A percentile compares a stretch with the other conserved stretches of the same genome.
These are phyloP conservation scores for Rhodosporidiobolus odoratus DNA, from an alignment of 768 basidiomycete species.

Conservation along the genomic window DNA sequence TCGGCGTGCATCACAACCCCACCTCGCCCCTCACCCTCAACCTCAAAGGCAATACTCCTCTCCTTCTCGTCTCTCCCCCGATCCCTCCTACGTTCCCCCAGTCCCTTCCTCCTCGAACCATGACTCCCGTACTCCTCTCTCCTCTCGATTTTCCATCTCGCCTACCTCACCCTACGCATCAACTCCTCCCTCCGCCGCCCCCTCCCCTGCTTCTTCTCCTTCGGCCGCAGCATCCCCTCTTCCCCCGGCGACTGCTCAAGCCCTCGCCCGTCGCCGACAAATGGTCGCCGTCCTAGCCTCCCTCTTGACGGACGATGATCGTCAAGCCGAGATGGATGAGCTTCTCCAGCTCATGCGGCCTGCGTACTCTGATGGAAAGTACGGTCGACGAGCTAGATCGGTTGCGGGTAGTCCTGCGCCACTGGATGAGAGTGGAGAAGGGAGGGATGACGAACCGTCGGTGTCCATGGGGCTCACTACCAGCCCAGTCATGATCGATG, in stretches of 20 bases:
- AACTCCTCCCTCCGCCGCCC: background rate
- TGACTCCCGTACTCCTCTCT: no score
- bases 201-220: background rate
- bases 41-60: slow-evolving; percentile 6
- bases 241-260: slow-evolving; percentile 5
- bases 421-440: background rate
- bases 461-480: background rate
- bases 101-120: background rate
- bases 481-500: background rate
- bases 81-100: background rate
- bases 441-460: background rate
- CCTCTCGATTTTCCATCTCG: background rate
- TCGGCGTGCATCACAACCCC: background rate
- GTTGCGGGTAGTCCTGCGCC: background rate
- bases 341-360: slow-evolving; percentile 9
- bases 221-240: background rate
- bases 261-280: slow-evolving; percentile 28
- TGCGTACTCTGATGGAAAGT: background rate
- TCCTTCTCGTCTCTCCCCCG: slow-evolving; percentile 12
- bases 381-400: background rate
- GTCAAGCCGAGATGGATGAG: slow-evolving; percentile 29
- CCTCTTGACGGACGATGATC: slow-evolving; percentile 28
- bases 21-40: background rate
- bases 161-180: background rate
- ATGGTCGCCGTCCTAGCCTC: slow-evolving; percentile 26